Evolutionary conservation across 2,329 filamentous ascomycete genomes (phyloP).

Genomic region (Sporothrix pallida): DNA sequence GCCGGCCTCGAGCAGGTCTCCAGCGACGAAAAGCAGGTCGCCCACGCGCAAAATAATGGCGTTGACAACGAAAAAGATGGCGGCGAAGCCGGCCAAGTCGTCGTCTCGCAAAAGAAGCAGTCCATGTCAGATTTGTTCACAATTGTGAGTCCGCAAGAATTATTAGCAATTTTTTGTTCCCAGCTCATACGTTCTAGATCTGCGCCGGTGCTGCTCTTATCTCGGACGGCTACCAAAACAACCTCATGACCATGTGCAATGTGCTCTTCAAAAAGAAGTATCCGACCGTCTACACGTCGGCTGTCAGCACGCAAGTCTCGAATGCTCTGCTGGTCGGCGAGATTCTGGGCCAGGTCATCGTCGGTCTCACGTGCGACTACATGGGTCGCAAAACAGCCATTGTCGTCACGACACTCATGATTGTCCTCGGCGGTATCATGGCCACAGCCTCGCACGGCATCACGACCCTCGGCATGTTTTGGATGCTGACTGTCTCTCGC

Average conservation of each 20-base stretch:
- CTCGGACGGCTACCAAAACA: constrained; percentile 47
- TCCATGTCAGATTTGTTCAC: constrained; percentile 35
- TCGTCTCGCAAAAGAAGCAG: constrained; percentile 30
- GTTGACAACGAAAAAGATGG: neutral
- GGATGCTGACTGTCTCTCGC: constrained; percentile 55
- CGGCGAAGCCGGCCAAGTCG: neutral
- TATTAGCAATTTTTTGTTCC: too few relatives aligned
- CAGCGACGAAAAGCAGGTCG: constrained; percentile 28
- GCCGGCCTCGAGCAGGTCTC: constrained; percentile 11
- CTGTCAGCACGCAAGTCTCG: constrained; percentile 51
- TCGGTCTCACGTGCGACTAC: constrained; percentile 57
- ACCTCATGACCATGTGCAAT: constrained; percentile 46
- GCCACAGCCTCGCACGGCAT: constrained; percentile 54
- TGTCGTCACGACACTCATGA: constrained; percentile 53
- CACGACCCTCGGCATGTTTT: constrained; percentile 51
- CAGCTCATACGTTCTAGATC: constrained; percentile 20
- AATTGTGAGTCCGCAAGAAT: neutral
- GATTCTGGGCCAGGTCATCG: constrained; percentile 61
- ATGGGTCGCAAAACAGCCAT: constrained; percentile 57
- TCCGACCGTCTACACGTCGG: constrained; percentile 43
- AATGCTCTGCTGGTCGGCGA: constrained; percentile 62
- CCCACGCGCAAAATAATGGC: neutral
- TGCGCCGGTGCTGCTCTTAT: constrained; percentile 41
- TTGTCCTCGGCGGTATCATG: constrained; percentile 52
- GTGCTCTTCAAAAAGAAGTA: constrained; percentile 44